Percentiles rank a stretch among this genome's conserved stretches.
These are phyloP conservation scores for Kwoniella europaea DNA, from an alignment of 768 basidiomycete species.

Conservation along the genomic window DNA sequence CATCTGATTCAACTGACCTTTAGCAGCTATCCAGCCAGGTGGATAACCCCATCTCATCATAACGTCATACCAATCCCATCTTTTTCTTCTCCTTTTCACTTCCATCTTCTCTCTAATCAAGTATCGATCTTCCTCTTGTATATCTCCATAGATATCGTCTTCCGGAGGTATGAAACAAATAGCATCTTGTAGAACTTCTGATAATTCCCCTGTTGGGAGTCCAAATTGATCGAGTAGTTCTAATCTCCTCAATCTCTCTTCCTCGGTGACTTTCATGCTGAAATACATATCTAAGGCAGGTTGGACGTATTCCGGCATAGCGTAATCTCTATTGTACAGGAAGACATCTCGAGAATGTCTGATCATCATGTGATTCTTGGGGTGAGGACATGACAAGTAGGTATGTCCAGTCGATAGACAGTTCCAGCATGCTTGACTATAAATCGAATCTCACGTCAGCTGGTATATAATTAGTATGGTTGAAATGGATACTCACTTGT, in stretches of 20 bases:
- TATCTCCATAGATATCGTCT: background rate
- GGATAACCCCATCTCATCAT: conserved; percentile 53
- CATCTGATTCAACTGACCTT: conserved; percentile 29
- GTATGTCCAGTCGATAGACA: conserved; percentile 43
- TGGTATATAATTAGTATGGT: background rate
- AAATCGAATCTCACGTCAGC: conserved; percentile 4
- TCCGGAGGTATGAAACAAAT: conserved; percentile 29
- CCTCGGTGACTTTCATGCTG: conserved; percentile 24
- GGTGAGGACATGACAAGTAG: conserved; percentile 33
- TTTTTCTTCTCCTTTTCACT: conserved; percentile 8
- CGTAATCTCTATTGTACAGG: conserved; percentile 20
- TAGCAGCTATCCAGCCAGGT: conserved; percentile 41
- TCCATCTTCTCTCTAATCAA: conserved; percentile 13
- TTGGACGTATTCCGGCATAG: conserved; percentile 13
- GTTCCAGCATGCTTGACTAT: conserved; percentile 44
- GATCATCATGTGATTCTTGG: conserved; percentile 36
- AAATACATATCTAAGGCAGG: conserved; percentile 23
- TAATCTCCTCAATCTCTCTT: conserved; percentile 32
- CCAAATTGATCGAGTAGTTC: conserved; percentile 29
- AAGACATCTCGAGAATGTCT: conserved; percentile 29
- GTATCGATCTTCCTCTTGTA: conserved; percentile 6
- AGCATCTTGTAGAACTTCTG: conserved; percentile 34
- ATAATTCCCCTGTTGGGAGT: conserved; percentile 30
- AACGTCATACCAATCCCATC: conserved; percentile 42
- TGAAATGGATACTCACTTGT: background rate